Evolutionary conservation across 1,284 basidiomycete genomes (phyloP).

Genomic region (Cerrena zonata): DNA sequence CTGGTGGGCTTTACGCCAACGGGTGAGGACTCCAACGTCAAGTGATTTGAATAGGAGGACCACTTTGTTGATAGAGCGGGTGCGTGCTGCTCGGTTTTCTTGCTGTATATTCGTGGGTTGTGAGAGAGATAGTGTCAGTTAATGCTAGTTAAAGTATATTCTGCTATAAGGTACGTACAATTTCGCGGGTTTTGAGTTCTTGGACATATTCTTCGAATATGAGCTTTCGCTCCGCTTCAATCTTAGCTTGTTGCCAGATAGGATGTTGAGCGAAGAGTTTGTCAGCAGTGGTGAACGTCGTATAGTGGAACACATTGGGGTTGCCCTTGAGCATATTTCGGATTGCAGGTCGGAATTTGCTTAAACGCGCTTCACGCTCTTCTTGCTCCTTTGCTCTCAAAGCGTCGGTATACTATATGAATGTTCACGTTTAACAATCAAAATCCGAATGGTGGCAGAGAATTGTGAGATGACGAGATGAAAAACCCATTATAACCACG

Average conservation of each 20-base stretch:
- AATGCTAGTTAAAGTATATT: not conserved
- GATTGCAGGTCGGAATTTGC: conserved; percentile 77
- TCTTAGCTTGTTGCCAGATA: conserved; percentile 80
- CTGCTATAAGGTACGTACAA: conserved; percentile 44
- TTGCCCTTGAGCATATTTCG: conserved; percentile 80
- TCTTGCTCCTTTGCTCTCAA: conserved; percentile 67
- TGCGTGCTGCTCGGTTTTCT: conserved; percentile 68
- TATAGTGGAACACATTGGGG: conserved; percentile 81
- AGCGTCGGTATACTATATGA: conserved; percentile 60
- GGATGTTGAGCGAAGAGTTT: conserved; percentile 77
- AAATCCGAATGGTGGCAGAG: too few relatives aligned
- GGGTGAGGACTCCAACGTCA: conserved; percentile 81
- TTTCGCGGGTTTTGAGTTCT: conserved; percentile 80
- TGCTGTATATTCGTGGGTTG: conserved; percentile 39
- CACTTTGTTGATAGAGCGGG: conserved; percentile 74
- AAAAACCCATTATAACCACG: conserved; percentile 13
- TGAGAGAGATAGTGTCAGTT: conserved; percentile 5
- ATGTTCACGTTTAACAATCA: not conserved
- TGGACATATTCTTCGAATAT: conserved; percentile 87
- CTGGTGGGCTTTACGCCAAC: conserved; percentile 79
- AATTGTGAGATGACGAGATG: conserved; percentile 11
- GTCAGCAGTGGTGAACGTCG: conserved; percentile 82
- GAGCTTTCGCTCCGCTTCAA: conserved; percentile 76
- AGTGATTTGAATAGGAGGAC: conserved; percentile 75
- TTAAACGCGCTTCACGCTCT: conserved; percentile 73